A percentile compares a stretch with the other conserved stretches of the same genome.
Evolutionary conservation across 2,329 filamentous ascomycete genomes (phyloP).

Genomic region (Diplodia mutila): DNA sequence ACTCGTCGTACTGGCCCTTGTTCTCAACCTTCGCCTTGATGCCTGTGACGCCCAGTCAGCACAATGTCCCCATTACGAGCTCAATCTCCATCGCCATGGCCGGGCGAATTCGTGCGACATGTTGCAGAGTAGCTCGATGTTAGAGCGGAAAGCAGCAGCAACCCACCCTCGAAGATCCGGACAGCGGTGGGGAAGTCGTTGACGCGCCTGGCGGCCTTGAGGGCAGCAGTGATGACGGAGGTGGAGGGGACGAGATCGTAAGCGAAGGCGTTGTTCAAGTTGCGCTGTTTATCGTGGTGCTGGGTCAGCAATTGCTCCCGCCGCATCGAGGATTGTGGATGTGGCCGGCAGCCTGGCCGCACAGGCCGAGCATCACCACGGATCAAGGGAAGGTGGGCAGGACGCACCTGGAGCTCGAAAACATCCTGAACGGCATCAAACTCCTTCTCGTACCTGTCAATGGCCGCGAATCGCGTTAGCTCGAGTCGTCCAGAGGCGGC

Average conservation of each 20-base stretch:
- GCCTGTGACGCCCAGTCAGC: conserved; percentile 56
- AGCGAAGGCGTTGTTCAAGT: conserved; percentile 99
- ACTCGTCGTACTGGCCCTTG: conserved; percentile 95
- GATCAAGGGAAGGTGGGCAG: conserved; percentile 18
- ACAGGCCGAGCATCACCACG: conserved; percentile 16
- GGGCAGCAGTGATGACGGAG: conserved; percentile 84
- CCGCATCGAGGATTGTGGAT: neutral
- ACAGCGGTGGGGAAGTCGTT: conserved; percentile 99
- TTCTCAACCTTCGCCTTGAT: conserved; percentile 99
- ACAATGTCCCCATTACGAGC: neutral
- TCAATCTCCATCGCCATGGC: neutral
- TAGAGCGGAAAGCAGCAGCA: neutral
- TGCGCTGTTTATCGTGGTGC: conserved; percentile 61
- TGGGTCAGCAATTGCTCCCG: neutral
- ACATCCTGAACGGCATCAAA: conserved; percentile 97
- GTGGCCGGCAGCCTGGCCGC: conserved; percentile 13
- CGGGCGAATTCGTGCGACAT: neutral
- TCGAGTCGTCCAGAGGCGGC: neutral
- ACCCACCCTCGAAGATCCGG: conserved; percentile 94
- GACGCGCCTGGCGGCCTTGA: conserved; percentile 91
- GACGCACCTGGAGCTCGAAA: conserved; percentile 95
- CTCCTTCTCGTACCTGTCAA: conserved; percentile 94
- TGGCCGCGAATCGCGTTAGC: conserved; percentile 31
- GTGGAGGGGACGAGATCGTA: conserved; percentile 99
- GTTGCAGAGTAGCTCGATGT: neutral